These are phyloP conservation scores for Telfairia occidentalis DNA, from an alignment of 331 rosid species.

Conservation along the genomic window DNA sequence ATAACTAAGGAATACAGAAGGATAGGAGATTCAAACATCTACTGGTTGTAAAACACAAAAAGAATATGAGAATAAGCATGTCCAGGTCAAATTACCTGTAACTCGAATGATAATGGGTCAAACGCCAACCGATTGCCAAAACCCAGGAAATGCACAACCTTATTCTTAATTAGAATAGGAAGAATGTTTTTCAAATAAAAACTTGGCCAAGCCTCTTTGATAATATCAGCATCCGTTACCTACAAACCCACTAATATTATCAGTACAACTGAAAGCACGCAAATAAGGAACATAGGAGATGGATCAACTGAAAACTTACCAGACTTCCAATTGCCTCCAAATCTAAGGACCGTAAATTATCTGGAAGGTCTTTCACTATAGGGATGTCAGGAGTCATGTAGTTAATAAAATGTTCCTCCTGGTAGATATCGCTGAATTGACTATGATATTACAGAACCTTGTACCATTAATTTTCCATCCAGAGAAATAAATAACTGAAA, in stretches of 20 bases:
- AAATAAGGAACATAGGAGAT: constrained; percentile 6
- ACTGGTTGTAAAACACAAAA: constrained; percentile 3
- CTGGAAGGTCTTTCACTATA: constrained; percentile 82
- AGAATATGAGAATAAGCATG: constrained; percentile 7
- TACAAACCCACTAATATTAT: constrained; percentile 29
- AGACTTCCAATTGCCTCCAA: constrained; percentile 77
- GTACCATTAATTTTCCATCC: constrained; percentile 26
- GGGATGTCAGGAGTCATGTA: constrained; percentile 85
- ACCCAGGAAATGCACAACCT: constrained; percentile 77
- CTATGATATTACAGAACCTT: constrained; percentile 44
- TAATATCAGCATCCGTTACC: constrained; percentile 82
- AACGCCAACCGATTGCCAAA: constrained; percentile 96
- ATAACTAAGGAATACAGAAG: constrained; percentile 20
- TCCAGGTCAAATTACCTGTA: constrained; percentile 58
- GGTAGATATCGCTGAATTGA: constrained; percentile 84
- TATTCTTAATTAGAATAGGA: constrained; percentile 70
- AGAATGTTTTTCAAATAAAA: constrained; percentile 69
- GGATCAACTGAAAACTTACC: constrained; percentile 35
- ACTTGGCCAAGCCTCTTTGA: constrained; percentile 87
- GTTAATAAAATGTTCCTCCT: constrained; percentile 78
- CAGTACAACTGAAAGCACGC: constrained; percentile 14
- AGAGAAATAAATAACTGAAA: constrained; percentile 16
- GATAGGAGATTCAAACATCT: neutral
- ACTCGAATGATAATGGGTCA: constrained; percentile 73
- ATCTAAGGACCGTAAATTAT: constrained; percentile 66